Base-by-base conservation (phyloP, 352 stramenopile genomes). In the Pythium rishiriense region DNA sequence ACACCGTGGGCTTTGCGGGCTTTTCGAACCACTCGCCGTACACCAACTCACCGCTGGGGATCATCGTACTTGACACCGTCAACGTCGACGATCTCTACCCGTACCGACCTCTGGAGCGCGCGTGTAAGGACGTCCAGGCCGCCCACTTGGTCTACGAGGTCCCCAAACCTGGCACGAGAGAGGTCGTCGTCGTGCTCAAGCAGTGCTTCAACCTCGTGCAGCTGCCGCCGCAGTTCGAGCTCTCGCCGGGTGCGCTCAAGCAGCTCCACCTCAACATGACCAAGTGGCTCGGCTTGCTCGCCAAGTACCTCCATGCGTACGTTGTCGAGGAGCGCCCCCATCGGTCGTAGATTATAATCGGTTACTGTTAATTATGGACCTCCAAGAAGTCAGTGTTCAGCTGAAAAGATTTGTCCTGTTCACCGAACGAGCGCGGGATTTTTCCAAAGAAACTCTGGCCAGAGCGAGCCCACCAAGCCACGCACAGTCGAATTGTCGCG, bases 61-160 rank as follows among this genome's bases (percentile, higher is more conserved):
- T 83, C 21, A 54, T 79, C 21, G 59, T 70, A 9, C 61, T 66
- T 5, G 68, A 81, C 39, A 64, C 42, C 1, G 76, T 87, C n/a
- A 72, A 84, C 28, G 55, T 70, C 7, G 73, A 87, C 60, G 73
- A 78, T 37, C 42, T 87, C 33, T 72, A 84, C 31, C 78, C 73
- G 31, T 84, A 83, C 59, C 24, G 35, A 1, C 61, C 65, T 24
- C 14, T 25, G 1, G 47, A 76, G 42, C 69, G 64, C 62, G 49
- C 50, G 37, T 51, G 58, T 5, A 57, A 64, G 25, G 47, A 64
- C 25, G 1, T 58, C 1, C 58, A 54, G 25, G 14, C 17, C n/a
- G 21, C 28, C 33, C 24, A 47, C 28, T 19, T 53, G 21, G 26
- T 58, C 17, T 43, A 4, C 22, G 48, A 65, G 29, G 15, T 31